phyloP scores from a whole-genome alignment of 164 flowering plant genomes.

The Macadamia tetraphylla region DNA sequence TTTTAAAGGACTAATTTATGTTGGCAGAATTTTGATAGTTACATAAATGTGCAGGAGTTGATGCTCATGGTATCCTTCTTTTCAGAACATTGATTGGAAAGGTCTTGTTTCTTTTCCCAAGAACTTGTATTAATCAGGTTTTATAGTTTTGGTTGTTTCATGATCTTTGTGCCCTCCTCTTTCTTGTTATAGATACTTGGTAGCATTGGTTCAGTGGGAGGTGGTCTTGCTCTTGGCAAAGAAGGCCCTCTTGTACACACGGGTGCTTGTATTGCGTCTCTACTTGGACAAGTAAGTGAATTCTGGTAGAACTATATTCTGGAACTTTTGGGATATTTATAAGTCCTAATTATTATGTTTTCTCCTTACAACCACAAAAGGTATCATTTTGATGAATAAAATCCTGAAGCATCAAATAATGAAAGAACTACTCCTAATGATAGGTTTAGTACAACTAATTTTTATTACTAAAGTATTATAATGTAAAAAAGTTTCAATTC shows the following conservation, averaged over 20 bases:
- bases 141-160: neutral
- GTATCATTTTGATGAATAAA: no score
- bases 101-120: conserved; percentile 32
- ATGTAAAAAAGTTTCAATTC: no score
- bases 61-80: conserved; percentile 84
- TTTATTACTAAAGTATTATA: no score
- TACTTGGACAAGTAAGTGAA: conserved; percentile 85
- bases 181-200: conserved; percentile 66
- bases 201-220: conserved; percentile 99
- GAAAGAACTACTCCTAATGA: no score
- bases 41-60: conserved; percentile 58
- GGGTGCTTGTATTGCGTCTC: conserved; percentile 99
- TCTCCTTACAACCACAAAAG: no score
- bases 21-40: conserved; percentile 15
- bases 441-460: no score
- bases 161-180: conserved; percentile 3
- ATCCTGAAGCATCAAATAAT: no score
- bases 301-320: neutral
- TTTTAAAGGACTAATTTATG: neutral
- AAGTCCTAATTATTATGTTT: no score
- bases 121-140: neutral
- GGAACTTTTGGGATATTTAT: neutral
- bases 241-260: conserved; percentile 99
- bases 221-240: conserved; percentile 95
- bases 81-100: conserved; percentile 96